Evolutionary conservation across 768 basidiomycete genomes (phyloP).

Genomic region (Pluteus cervinus): DNA sequence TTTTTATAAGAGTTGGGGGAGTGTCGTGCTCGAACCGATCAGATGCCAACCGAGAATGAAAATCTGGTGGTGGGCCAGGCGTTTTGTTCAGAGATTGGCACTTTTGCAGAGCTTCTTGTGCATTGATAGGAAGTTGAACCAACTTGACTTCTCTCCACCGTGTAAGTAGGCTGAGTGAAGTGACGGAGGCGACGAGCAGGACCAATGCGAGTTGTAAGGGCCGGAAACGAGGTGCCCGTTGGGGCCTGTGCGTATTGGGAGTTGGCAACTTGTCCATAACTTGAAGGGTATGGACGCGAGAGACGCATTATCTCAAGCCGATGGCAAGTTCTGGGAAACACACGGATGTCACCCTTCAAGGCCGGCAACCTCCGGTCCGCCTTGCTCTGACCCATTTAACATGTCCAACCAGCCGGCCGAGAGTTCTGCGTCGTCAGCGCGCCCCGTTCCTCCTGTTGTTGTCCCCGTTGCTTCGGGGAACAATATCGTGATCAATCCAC

Average conservation of each 20-base stretch:
- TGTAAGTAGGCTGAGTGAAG: slow-evolving; percentile 17
- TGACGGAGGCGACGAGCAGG: slow-evolving; percentile 17
- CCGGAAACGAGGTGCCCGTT: too few relatives aligned
- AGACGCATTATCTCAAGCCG: too few relatives aligned
- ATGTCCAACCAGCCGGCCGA: neutral
- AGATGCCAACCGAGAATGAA: slow-evolving; percentile 35
- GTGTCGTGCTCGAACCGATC: slow-evolving; percentile 65
- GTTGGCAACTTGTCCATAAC: slow-evolving; percentile 29
- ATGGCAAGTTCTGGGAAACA: too few relatives aligned
- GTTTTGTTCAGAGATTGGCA: slow-evolving; percentile 42
- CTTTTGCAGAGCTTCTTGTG: slow-evolving; percentile 38
- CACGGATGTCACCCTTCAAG: neutral
- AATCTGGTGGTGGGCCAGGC: slow-evolving; percentile 40
- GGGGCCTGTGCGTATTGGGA: slow-evolving; percentile 9
- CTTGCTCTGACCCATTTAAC: neutral
- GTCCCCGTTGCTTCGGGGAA: slow-evolving; percentile 59
- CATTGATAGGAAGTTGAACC: slow-evolving; percentile 28
- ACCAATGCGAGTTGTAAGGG: slow-evolving; percentile 17
- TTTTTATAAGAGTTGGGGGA: slow-evolving; percentile 55
- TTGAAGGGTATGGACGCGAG: too few relatives aligned
- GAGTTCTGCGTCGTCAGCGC: too few relatives aligned
- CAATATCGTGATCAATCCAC: slow-evolving; percentile 56
- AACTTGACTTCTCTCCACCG: slow-evolving; percentile 12
- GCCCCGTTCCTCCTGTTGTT: slow-evolving; percentile 64
- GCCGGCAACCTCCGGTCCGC: neutral